Base-by-base conservation (phyloP, 1,284 basidiomycete species). In the Puccinia triticina region DNA sequence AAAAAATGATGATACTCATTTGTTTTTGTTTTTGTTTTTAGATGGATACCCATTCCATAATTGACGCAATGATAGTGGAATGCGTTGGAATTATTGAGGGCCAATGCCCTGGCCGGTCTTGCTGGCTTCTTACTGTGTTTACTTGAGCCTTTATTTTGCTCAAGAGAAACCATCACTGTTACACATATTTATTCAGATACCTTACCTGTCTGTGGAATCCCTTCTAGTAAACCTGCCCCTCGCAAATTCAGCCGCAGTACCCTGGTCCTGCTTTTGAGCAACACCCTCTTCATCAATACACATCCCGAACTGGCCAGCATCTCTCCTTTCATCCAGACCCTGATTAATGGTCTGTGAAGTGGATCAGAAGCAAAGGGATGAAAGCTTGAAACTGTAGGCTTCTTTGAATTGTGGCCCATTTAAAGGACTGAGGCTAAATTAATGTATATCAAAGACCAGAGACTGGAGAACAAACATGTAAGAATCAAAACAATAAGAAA, bases 311-410 rank as follows among this genome's bases (percentile, higher is more conserved):
- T 29, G 37, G 59, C 32, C n/a, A 34, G 29, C 59, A 64, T 34
- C 59, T 64, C 59, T 34, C 11, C 32, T 37, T 64, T 37, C 59
- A 64, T 64, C 29, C 8, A 64, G 50, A 64, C 59, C 59, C 59
- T 64, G 59, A 64, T 29, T 34, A 34, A 34, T 34, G 32, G 11
- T 64, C 59, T 64, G 59, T 14, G n/a, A 64, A 64, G 59, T 16
- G 32, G 32, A 64, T 32, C 18, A 32, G 11, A 26, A 32, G 59
- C 59, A 32, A 64, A 64, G 59, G 59, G 14, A 64, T n/a, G 29
- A 64, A 3, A 64, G 32, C 59, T 16, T 64, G 14, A 64, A 64
- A 32, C 8, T 2, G 4, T 64, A 64, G 32, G 14, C 7, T 1
- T 64, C 37, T 16, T 34, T 18, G 37, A 34, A 64, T 32, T 37